These are phyloP conservation scores for Phytophthora brassicae DNA, from an alignment of 352 stramenopile genomes.

Conservation along the genomic window DNA sequence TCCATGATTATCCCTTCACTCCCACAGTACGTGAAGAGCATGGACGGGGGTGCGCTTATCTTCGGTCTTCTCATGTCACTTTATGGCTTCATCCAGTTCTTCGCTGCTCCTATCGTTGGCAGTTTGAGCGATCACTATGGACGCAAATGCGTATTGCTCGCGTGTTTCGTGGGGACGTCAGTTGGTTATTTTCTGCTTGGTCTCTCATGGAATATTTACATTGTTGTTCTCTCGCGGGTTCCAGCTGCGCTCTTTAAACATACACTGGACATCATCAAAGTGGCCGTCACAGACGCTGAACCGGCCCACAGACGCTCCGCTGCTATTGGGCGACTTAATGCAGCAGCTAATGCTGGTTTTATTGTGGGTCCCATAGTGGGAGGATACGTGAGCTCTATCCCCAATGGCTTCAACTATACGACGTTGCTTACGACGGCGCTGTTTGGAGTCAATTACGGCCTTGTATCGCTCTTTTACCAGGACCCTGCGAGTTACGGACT, in stretches of 20 bases:
- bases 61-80: constrained; percentile 84
- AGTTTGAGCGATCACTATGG: constrained; percentile 75
- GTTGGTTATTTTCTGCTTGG: constrained; percentile 71
- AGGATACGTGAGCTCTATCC: constrained; percentile 65
- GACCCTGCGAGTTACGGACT: constrained; percentile 17
- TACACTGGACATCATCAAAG: constrained; percentile 78
- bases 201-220: constrained; percentile 77
- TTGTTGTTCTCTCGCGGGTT: constrained; percentile 75
- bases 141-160: constrained; percentile 57
- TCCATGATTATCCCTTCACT: constrained; percentile 87
- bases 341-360: constrained; percentile 71
- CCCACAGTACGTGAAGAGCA: constrained; percentile 73
- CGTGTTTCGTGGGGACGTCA: constrained; percentile 62
- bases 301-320: constrained; percentile 36
- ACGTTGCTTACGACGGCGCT: constrained; percentile 67
- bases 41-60: constrained; percentile 66
- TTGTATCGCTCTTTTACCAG: constrained; percentile 60
- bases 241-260: constrained; percentile 81
- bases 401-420: constrained; percentile 83
- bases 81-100: constrained; percentile 87
- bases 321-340: constrained; percentile 72
- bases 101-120: constrained; percentile 73
- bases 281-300: constrained; percentile 65
- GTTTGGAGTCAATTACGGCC: constrained; percentile 69
- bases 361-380: constrained; percentile 73